Evolutionary conservation across 2,329 filamentous ascomycete species (phyloP), one percentile per base, ranked within the genome.

Genomic region (Botryotinia narcissicola): DNA sequence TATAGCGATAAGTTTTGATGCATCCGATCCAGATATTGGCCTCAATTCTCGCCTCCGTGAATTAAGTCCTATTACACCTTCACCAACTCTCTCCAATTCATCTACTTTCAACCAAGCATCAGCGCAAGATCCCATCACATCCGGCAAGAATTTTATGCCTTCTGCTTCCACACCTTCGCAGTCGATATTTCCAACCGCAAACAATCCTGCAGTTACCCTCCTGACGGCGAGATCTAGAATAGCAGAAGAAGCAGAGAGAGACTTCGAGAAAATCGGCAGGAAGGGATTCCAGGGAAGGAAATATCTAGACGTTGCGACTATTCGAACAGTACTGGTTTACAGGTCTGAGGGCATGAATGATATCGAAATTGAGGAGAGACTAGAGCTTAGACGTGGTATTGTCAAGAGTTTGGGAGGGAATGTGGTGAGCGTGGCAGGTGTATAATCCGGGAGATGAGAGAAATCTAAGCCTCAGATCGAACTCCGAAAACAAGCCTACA

Each of bases 211-310:
- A 0, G 70, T 81, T 1, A 69, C 71, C 3, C 71, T 81, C 10
- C 40, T 81, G 12, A 78, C 77, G 2, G 79, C 80, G 16, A 82
- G 88, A 68, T 90, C 90, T 80, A 86, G 88, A 0, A 87, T 92
- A 75, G 82, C 92, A 10, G 89, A 91, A 73, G 81, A 90, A 74
- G 87, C 85, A 0, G 85, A 88, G 70, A 84, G 87, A 51, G 88
- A 90, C 42, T 91, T 91, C 78, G 80, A 82, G 51, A 70, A 71
- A 14, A 66, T 78, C 16, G 81, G 80, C 20, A 85, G 85, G 72
- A 77, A 72, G 57, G 76, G 76, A 3, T 73, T 62, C 20, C n/a
- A 73, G 18, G 85, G 85, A 1, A 80, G 85, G 62, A 81, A 82
- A 51, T 86, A 85, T 74, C 70, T 87, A 72, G 86, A 87, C 82